phyloP scores from a whole-genome alignment of 2,329 filamentous ascomycete species.

The Ophiostoma fasciatum region DNA sequence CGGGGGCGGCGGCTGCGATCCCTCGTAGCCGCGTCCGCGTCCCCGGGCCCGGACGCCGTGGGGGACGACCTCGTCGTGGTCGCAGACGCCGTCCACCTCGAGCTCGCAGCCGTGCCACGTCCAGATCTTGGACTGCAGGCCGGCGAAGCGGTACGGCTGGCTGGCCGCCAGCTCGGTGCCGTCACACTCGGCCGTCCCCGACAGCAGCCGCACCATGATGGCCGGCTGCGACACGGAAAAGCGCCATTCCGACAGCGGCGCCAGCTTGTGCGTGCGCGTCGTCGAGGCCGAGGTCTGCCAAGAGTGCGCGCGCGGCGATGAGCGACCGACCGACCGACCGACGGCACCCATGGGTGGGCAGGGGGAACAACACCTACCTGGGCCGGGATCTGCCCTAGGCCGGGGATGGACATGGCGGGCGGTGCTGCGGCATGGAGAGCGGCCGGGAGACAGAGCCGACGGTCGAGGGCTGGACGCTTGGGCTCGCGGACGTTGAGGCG shows the following conservation, averaged over 20 bases:
- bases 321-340: too few relatives aligned
- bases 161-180: slow-evolving; percentile 81
- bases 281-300: slow-evolving; percentile 22
- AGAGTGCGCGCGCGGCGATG: too few relatives aligned
- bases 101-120: slow-evolving; percentile 85
- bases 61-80: slow-evolving; percentile 43
- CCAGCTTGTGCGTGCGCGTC: slow-evolving; percentile 35
- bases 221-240: slow-evolving; percentile 50
- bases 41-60: slow-evolving; percentile 23
- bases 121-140: slow-evolving; percentile 74
- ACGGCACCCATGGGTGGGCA: too few relatives aligned
- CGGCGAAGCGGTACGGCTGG: slow-evolving; percentile 66
- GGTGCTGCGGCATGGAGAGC: background rate
- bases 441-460: background rate
- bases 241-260: slow-evolving; percentile 59
- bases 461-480: too few relatives aligned
- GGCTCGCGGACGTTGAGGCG: too few relatives aligned
- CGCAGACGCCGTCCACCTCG: slow-evolving; percentile 52
- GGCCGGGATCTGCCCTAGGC: slow-evolving; percentile 52
- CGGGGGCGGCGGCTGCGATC: background rate
- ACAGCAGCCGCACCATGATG: slow-evolving; percentile 46
- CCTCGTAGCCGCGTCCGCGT: too few relatives aligned
- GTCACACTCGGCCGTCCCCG: slow-evolving; percentile 82
- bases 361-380: slow-evolving; percentile 24
- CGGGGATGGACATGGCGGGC: slow-evolving; percentile 55